phyloP scores from a whole-genome alignment of 768 basidiomycete genomes.

The Termitomyces sp. region DNA sequence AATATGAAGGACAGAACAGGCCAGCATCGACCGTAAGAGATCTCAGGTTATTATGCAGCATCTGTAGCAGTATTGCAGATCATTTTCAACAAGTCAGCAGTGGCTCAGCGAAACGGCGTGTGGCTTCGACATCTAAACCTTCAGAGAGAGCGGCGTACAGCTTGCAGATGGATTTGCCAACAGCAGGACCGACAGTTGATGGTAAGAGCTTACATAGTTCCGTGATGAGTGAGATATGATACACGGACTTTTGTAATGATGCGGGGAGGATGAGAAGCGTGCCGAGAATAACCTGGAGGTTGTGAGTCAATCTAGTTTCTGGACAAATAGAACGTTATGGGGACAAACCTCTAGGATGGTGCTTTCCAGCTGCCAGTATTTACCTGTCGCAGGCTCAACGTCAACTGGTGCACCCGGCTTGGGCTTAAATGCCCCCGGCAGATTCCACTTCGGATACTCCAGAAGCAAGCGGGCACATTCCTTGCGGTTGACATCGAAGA shows the following conservation, averaged over 20 bases:
- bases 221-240: conserved; percentile 84
- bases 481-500: too few species aligned
- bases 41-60: too few species aligned
- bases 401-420: conserved; percentile 57
- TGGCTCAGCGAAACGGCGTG: conserved; percentile 82
- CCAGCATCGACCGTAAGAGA: too few species aligned
- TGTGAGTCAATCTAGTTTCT: background rate
- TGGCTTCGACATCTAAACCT: conserved; percentile 82
- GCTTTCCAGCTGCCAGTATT: conserved; percentile 87
- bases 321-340: background rate
- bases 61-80: too few species aligned
- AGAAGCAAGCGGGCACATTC: too few species aligned
- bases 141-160: conserved; percentile 77
- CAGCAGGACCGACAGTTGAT: conserved; percentile 88
- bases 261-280: conserved; percentile 75
- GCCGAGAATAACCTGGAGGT: conserved; percentile 62
- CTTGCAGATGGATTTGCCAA: conserved; percentile 92
- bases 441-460: too few species aligned
- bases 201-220: conserved; percentile 96
- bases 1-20: too few species aligned
- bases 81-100: too few species aligned
- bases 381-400: conserved; percentile 49
- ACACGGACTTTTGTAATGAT: conserved; percentile 72
- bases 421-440: conserved; percentile 87
- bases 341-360: conserved; percentile 74